Conservation (phyloP, 2,329 filamentous ascomycete genomes). For the Furcasterigmium sp. region DNA sequence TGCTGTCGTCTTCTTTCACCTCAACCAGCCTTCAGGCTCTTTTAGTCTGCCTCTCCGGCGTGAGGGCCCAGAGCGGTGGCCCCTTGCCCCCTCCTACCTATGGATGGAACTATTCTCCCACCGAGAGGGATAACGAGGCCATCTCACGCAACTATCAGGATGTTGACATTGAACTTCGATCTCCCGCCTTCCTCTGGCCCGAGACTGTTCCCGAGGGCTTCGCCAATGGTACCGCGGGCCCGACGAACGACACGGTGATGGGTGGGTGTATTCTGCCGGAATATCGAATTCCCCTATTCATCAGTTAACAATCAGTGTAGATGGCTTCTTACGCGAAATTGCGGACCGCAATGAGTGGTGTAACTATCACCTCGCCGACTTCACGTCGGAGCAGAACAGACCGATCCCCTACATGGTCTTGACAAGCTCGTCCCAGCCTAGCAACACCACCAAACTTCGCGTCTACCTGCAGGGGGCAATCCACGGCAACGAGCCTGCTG, state of each 20-base stretch:
- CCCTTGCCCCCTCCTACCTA: too few species aligned
- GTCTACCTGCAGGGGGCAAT: slow-evolving; percentile 23
- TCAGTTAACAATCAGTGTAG: slow-evolving; percentile 1
- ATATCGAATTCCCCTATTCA: too few species aligned
- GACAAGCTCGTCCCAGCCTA: slow-evolving; percentile 1
- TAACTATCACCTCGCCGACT: slow-evolving; percentile 13
- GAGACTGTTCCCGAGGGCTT: slow-evolving; percentile 2
- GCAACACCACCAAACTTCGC: slow-evolving; percentile 15
- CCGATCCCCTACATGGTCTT: slow-evolving; percentile 15
- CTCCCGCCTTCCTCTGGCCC: slow-evolving; percentile 2
- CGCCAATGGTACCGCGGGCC: slow-evolving; percentile 2
- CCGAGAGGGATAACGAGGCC: slow-evolving; percentile 18
- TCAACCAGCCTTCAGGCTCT: background rate
- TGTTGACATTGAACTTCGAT: slow-evolving; percentile 3
- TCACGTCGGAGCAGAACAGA: slow-evolving; percentile 16
- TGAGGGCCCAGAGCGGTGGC: too few species aligned
- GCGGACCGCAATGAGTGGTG: slow-evolving; percentile 15
- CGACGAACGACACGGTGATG: background rate
- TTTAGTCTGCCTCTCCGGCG: background rate
- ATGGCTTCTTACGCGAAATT: slow-evolving; percentile 15
- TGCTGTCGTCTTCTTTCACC: too few species aligned
- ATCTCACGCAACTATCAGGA: slow-evolving; percentile 13
- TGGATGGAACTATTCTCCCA: slow-evolving; percentile 3
- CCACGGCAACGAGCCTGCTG: slow-evolving; percentile 25
- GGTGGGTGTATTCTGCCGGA: too few species aligned